Conservation (phyloP, 768 basidiomycete species). For the Mycena epipterygia region DNA sequence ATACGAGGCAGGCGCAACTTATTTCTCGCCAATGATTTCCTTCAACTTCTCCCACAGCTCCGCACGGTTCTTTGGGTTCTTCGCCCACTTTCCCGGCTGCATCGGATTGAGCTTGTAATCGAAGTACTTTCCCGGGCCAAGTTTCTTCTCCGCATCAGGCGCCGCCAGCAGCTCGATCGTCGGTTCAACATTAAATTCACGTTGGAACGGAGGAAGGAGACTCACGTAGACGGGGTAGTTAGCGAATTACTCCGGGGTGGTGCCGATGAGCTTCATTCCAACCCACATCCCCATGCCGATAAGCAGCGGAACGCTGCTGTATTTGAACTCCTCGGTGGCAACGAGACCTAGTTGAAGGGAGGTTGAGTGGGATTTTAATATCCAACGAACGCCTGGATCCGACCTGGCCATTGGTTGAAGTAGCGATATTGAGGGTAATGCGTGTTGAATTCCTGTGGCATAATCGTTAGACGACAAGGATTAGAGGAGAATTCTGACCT, state of each 20-base stretch:
- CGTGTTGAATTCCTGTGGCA: constrained; percentile 11
- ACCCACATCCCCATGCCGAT: background rate
- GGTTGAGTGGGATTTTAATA: background rate
- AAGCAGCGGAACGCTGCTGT: background rate
- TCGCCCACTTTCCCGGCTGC: constrained; percentile 6
- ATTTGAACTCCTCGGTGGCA: constrained; percentile 1
- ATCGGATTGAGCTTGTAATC: background rate
- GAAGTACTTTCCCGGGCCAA: background rate
- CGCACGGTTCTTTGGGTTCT: background rate
- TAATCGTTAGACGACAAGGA: background rate
- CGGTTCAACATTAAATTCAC: background rate
- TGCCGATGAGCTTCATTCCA: constrained; percentile 14
- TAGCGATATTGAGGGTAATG: constrained; percentile 10
- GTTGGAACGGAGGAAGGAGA: background rate
- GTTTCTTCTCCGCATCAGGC: background rate
- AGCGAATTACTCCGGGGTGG: constrained; percentile 11
- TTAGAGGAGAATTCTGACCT: background rate
- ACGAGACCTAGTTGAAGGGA: background rate
- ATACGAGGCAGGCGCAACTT: too few species aligned
- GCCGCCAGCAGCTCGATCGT: background rate
- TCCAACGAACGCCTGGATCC: background rate
- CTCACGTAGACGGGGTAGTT: constrained; percentile 10
- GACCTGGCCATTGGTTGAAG: constrained; percentile 1
- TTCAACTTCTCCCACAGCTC: constrained; percentile 7
- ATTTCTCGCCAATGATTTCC: constrained; percentile 14